A percentile compares a stretch with the other conserved stretches of the same genome.
phyloP scores from a whole-genome alignment of 192 early-diverging fungal genomes.

The Phlyctochytrium bullatum region DNA sequence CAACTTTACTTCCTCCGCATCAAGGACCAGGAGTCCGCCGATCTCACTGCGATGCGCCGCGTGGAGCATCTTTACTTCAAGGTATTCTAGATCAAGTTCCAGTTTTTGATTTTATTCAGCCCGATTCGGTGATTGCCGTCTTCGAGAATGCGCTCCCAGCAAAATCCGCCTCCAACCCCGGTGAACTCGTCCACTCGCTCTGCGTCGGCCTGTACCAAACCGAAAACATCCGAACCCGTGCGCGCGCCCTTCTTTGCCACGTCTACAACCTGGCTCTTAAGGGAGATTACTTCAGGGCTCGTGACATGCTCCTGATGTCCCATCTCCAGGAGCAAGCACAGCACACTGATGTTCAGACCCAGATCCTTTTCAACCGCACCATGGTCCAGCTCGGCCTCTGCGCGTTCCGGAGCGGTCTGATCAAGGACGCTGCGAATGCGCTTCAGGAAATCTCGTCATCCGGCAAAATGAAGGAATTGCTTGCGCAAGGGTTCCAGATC shows the following conservation, averaged over 20 bases:
- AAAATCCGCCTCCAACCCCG: slow-evolving; percentile 33
- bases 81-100: slow-evolving; percentile 23
- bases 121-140: slow-evolving; percentile 80
- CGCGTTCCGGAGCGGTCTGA: slow-evolving; percentile 92
- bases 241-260: slow-evolving; percentile 94
- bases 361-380: slow-evolving; percentile 95
- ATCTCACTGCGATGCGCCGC: slow-evolving; percentile 77
- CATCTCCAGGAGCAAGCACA: slow-evolving; percentile 93
- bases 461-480: slow-evolving; percentile 84
- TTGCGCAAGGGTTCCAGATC: slow-evolving; percentile 79
- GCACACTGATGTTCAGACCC: slow-evolving; percentile 84
- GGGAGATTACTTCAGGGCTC: slow-evolving; percentile 87
- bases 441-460: slow-evolving; percentile 85
- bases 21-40: slow-evolving; percentile 51
- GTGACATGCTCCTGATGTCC: slow-evolving; percentile 97
- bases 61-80: slow-evolving; percentile 98
- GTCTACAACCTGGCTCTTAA: slow-evolving; percentile 97
- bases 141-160: slow-evolving; percentile 59
- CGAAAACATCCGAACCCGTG: slow-evolving; percentile 75
- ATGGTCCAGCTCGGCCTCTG: slow-evolving; percentile 94
- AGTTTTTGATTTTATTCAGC: slow-evolving; percentile 40
- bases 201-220: slow-evolving; percentile 91
- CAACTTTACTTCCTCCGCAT: slow-evolving; percentile 82
- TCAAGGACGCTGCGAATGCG: slow-evolving; percentile 82
- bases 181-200: slow-evolving; percentile 71